Conservation (phyloP, 257 asterid genomes). For the Leonotis leonurus region DNA sequence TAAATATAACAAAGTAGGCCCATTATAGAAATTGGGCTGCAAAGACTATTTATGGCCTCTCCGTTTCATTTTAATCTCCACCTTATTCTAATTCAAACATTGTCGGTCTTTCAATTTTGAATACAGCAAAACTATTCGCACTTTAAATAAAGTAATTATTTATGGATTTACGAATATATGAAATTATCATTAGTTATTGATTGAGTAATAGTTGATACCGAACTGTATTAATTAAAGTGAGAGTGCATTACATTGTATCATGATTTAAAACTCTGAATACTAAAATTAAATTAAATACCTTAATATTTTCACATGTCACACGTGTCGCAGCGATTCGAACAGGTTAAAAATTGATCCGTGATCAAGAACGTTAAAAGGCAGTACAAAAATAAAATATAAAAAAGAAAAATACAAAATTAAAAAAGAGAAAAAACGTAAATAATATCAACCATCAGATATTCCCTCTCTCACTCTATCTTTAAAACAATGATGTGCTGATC, state of each 20-base stretch:
- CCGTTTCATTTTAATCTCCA: neutral
- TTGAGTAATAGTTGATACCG: too few relatives aligned
- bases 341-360: neutral
- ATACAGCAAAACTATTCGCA: too few relatives aligned
- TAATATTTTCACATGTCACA: neutral
- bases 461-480: conserved; percentile 13
- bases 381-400: neutral
- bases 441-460: conserved; percentile 31
- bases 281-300: too few relatives aligned
- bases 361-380: conserved; percentile 6
- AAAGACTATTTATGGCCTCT: neutral
- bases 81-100: too few relatives aligned
- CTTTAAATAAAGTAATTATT: too few relatives aligned
- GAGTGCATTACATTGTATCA: too few relatives aligned
- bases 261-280: too few relatives aligned
- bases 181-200: too few relatives aligned
- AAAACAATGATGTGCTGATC: conserved; percentile 36
- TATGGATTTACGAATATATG: too few relatives aligned
- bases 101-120: too few relatives aligned
- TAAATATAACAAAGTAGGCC: neutral
- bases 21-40: neutral
- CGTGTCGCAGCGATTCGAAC: neutral
- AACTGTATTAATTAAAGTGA: too few relatives aligned
- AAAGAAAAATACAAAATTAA: neutral
- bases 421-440: neutral